Evolutionary conservation across 1,284 basidiomycete species (phyloP), one percentile per base, ranked within the genome.

Genomic region (Wolfiporia cocos): DNA sequence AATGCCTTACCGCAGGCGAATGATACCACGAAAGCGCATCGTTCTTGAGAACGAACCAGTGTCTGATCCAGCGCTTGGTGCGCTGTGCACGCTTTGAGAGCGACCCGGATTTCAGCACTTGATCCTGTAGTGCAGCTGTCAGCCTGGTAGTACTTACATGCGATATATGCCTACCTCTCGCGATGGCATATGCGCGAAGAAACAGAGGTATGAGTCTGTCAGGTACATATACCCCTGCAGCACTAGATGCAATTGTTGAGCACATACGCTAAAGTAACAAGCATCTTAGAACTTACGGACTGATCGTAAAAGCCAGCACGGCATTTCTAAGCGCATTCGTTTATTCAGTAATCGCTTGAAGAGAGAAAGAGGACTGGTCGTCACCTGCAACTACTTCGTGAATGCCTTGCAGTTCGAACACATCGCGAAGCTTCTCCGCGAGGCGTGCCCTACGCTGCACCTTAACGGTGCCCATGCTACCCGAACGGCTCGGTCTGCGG

Each of bases 221-320:
- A 98, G 71, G 62, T 95, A 99, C 77, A 98, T 88, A 61, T 95
- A 96, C 14, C 94, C 94, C 65, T 98, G 93, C 17, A 99, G 73
- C 54, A 98, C 88, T 92, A 49, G 5, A 23, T 18, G 32, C 22
- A 22, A 53, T 42, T 53, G 49, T 45, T 38, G 23, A n/a, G 30
- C 32, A 23, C n/a, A 21, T 19, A 4, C n/a, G 15, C 11, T 20
- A 22, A 19, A 38, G 38, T 19, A 5, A 12, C 10, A 18, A 3
- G 41, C 4, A n/a, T n/a, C 32, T 29, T 38, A 43, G 21, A n/a
- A 81, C 89, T 76, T 56, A 92, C 91, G 69, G 48, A 92, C 78
- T 41, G 85, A 90, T 40, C 89, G 80, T 49, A 96, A 65, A 35
- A 95, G 68, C 86, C 88, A 92, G 58, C 89, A 92, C 1, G 86